phyloP scores from a whole-genome alignment of 441 rosid genomes.

The Corymbia calophylla region DNA sequence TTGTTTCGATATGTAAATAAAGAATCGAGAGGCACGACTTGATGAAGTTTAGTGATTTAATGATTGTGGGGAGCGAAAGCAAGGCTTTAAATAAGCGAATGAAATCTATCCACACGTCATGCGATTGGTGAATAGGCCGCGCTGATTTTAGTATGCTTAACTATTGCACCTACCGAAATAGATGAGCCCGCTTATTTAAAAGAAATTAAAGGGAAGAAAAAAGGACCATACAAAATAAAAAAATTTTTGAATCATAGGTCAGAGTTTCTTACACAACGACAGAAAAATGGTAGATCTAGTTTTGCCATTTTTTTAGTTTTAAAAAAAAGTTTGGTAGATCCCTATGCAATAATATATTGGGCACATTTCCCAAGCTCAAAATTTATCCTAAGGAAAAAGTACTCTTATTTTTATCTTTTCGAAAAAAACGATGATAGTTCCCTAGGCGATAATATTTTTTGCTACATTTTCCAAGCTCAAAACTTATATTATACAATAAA shows the following conservation, averaged over 20 bases:
- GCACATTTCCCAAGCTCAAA: neutral
- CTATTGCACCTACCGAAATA: neutral
- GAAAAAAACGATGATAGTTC: neutral
- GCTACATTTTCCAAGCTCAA: neutral
- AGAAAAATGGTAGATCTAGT: neutral
- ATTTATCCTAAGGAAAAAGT: neutral
- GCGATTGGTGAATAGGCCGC: fast-evolving
- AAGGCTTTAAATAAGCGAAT: neutral
- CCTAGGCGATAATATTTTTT: too few relatives aligned
- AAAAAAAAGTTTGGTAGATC: neutral
- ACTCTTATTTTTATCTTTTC: too few relatives aligned
- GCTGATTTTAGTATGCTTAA: neutral
- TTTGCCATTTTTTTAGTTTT: neutral
- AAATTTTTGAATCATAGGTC: neutral
- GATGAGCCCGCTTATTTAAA: neutral
- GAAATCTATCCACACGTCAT: fast-evolving
- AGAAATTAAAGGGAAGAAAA: neutral
- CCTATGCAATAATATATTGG: neutral
- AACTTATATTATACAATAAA: neutral
- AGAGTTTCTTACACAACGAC: neutral
- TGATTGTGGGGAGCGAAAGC: neutral
- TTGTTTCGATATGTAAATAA: neutral
- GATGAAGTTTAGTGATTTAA: neutral
- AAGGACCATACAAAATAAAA: neutral
- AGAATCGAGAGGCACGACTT: neutral